Base-by-base conservation (phyloP, 2,329 filamentous ascomycete species). In the Aphanocladium album region DNA sequence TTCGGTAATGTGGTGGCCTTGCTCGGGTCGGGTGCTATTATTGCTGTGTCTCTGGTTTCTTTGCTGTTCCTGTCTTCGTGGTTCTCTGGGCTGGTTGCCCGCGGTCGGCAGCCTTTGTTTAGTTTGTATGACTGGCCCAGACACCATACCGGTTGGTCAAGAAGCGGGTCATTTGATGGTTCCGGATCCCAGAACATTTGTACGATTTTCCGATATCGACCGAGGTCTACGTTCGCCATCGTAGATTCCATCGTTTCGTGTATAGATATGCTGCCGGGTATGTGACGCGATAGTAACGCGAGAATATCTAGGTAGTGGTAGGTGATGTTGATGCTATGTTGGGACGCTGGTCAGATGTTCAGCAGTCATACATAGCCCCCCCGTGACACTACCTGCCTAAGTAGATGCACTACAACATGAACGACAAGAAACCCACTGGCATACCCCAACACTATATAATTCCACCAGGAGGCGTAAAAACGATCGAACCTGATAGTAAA, bases 181-280 rank as follows among this genome's bases (percentile, higher is more conserved):
- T 93, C 87, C 0, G 92, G 91, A 68, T 97, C 93, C 89, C 92
- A 96, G 70, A 98, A 88, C 77, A 90, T 91, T 76, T 93, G 90
- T 62, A 97, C 88, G 67, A 97, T 86, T 64, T 89, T 89, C 74
- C 91, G 90, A 63, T 82, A 82, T 67, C 89, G 88, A 67, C 89
- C 85, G 62, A 96, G 79, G 69, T 96, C 90, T 60, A 89, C 84
- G 61, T 83, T 86, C 39, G 79, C 77, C 64, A 80, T 70, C 50
- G 71, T 68, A 30, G 69, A 71, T 64, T 76, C 72, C 72, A 75
- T 76, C 58, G 35, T 62, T 57, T 33, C 8, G 43, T 55, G 11
- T 23, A 9, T 30, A 30, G 30, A 5, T 30, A 5, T 30, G 30
- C 9, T 30, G 30, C 30, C 30, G 5, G 30, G 30, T 30, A 30